Evolutionary conservation across 2,329 filamentous ascomycete species (phyloP).

Genomic region (Stagonosporopsis vannaccii): DNA sequence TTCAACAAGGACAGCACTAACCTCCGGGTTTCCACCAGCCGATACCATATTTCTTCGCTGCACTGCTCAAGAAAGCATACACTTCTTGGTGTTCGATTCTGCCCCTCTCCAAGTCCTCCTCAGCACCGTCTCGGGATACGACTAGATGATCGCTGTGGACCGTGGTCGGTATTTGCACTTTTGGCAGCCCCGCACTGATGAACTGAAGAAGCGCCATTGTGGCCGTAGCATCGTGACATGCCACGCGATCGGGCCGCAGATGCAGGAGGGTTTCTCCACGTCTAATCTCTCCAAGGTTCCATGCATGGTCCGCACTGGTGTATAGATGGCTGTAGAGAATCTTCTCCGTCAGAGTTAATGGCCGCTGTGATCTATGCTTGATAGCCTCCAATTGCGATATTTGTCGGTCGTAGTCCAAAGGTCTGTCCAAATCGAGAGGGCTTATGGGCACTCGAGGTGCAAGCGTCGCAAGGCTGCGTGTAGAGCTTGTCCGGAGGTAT

Average conservation of each 20-base stretch:
- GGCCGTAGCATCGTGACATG: slow-evolving; percentile 54
- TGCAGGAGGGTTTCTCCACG: slow-evolving; percentile 50
- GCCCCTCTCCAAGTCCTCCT: slow-evolving; percentile 39
- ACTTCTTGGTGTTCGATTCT: slow-evolving; percentile 47
- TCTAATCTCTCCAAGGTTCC: slow-evolving; percentile 37
- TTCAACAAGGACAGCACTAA: background rate
- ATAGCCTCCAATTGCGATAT: slow-evolving; percentile 19
- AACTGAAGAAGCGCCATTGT: slow-evolving; percentile 55
- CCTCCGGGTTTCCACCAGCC: slow-evolving; percentile 32
- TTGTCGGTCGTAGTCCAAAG: background rate
- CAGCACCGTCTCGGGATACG: slow-evolving; percentile 44
- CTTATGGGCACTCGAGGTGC: slow-evolving; percentile 21
- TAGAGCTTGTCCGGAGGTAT: background rate
- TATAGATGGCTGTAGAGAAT: slow-evolving; percentile 51
- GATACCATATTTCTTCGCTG: slow-evolving; percentile 51
- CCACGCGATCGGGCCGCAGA: slow-evolving; percentile 51
- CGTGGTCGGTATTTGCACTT: slow-evolving; percentile 50
- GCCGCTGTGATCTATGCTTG: slow-evolving; percentile 21
- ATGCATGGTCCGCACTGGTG: slow-evolving; percentile 24
- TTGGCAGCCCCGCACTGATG: slow-evolving; percentile 52
- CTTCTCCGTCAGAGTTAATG: slow-evolving; percentile 52
- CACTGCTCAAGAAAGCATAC: slow-evolving; percentile 50
- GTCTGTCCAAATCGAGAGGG: slow-evolving; percentile 5
- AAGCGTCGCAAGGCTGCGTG: slow-evolving; percentile 8
- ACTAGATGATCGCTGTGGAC: slow-evolving; percentile 54